phyloP scores from a whole-genome alignment of 352 stramenopile genomes.

The Pythium oligandrum region DNA sequence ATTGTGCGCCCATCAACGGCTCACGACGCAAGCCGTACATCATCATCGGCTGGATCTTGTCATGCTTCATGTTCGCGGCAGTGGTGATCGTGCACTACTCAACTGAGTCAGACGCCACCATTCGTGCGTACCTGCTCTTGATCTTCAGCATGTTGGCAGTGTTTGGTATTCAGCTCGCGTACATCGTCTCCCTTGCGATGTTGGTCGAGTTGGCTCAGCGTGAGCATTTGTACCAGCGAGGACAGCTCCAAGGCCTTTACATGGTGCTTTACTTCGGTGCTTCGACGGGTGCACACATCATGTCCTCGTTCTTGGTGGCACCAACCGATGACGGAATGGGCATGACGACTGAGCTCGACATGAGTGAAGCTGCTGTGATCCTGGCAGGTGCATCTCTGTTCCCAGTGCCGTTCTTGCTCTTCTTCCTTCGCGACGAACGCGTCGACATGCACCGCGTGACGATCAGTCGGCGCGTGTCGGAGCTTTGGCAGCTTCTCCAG shows the following conservation, averaged over 20 bases:
- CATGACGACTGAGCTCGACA: slow-evolving; percentile 2
- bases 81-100: slow-evolving; percentile 9
- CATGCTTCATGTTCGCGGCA: slow-evolving; percentile 18
- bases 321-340: slow-evolving; percentile 8
- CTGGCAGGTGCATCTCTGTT: slow-evolving; percentile 1
- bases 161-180: slow-evolving; percentile 11
- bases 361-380: slow-evolving; percentile 4
- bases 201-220: slow-evolving; percentile 22
- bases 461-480: slow-evolving; percentile 1
- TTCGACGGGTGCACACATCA: slow-evolving; percentile 2
- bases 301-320: slow-evolving; percentile 6
- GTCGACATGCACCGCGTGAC: slow-evolving; percentile 1
- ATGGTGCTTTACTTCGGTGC: slow-evolving; percentile 8
- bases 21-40: slow-evolving; percentile 88
- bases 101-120: slow-evolving; percentile 1
- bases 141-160: slow-evolving; percentile 4
- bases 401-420: slow-evolving; percentile 7
- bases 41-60: slow-evolving; percentile 55
- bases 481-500: slow-evolving; percentile 31
- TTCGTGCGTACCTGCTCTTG: slow-evolving; percentile 9
- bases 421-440: slow-evolving; percentile 9
- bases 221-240: slow-evolving; percentile 15
- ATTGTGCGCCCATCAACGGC: slow-evolving; percentile 74
- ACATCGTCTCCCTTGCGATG: slow-evolving; percentile 18
- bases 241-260: slow-evolving; percentile 17